Conservation (phyloP, 176 grass and related monocot genomes). For the Phoenix dactylifera region DNA sequence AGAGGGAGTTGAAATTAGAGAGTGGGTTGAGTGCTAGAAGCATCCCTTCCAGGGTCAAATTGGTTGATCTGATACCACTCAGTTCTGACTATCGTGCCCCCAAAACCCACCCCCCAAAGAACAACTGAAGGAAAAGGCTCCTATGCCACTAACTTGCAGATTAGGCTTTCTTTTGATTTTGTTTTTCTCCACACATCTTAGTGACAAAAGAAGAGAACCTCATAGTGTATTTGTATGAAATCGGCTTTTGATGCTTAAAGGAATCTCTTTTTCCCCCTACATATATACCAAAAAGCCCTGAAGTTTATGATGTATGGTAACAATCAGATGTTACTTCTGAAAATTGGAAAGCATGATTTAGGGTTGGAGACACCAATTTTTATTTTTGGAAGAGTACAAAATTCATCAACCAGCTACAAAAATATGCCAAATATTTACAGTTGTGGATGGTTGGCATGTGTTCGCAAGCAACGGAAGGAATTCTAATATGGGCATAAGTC, state of each 20-base stretch:
- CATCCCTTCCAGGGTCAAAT: conserved; percentile 2
- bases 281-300: background rate
- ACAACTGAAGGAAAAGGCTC: conserved; percentile 5
- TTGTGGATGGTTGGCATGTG: too few species aligned
- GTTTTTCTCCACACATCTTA: background rate
- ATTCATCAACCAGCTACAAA: too few species aligned
- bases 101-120: conserved; percentile 21
- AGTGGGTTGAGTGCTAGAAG: conserved; percentile 4
- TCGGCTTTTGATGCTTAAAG: conserved; percentile 5
- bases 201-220: conserved; percentile 3
- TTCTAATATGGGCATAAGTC: too few species aligned
- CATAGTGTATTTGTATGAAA: conserved; percentile 11
- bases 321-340: too few species aligned
- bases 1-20: conserved; percentile 1
- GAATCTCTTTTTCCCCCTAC: background rate
- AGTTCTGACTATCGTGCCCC: conserved; percentile 17
- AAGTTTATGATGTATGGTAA: background rate
- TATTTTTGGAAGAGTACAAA: too few species aligned
- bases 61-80: conserved; percentile 4
- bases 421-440: too few species aligned
- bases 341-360: too few species aligned
- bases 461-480: too few species aligned
- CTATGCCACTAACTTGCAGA: background rate
- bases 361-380: too few species aligned
- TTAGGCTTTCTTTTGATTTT: background rate